Conservation (phyloP, 371 early-diverging fungal species). For the Chytridium lagenaria region DNA sequence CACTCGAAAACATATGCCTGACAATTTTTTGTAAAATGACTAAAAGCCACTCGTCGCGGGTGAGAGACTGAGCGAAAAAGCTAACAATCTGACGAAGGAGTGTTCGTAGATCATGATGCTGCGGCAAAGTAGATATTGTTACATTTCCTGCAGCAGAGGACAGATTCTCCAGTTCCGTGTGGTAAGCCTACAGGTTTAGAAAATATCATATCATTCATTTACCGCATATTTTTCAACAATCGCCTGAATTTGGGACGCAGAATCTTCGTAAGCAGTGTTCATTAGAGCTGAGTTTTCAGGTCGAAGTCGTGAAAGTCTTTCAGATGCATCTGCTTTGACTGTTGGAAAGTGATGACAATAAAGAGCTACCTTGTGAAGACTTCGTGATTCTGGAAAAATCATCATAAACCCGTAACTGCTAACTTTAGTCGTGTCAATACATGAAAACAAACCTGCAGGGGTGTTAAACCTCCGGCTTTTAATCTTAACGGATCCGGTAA, state of each 20-base stretch:
- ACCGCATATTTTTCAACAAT: constrained; percentile 67
- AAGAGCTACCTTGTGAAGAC: constrained; percentile 9
- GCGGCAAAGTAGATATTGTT: constrained; percentile 71
- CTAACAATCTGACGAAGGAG: constrained; percentile 74
- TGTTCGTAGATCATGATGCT: constrained; percentile 76
- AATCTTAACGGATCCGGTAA: constrained; percentile 85
- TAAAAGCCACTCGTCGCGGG: constrained; percentile 78
- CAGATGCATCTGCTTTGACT: neutral
- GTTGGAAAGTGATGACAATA: neutral
- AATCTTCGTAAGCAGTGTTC: constrained; percentile 7
- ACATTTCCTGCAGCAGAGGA: constrained; percentile 60
- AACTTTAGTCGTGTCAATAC: neutral
- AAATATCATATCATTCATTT: neutral
- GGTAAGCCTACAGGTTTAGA: neutral
- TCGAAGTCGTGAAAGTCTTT: neutral
- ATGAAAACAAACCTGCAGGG: constrained; percentile 57
- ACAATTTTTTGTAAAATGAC: constrained; percentile 88
- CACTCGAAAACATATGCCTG: constrained; percentile 78
- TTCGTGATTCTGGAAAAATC: constrained; percentile 58
- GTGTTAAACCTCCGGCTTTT: constrained; percentile 79
- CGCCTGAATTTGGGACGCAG: neutral
- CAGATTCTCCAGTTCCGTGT: constrained; percentile 78
- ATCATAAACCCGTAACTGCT: constrained; percentile 80
- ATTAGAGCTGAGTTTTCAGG: neutral
- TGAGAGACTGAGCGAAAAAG: constrained; percentile 68